These are phyloP conservation scores for Dovyalis caffra DNA, from an alignment of 345 rosid genomes.

Conservation along the genomic window DNA sequence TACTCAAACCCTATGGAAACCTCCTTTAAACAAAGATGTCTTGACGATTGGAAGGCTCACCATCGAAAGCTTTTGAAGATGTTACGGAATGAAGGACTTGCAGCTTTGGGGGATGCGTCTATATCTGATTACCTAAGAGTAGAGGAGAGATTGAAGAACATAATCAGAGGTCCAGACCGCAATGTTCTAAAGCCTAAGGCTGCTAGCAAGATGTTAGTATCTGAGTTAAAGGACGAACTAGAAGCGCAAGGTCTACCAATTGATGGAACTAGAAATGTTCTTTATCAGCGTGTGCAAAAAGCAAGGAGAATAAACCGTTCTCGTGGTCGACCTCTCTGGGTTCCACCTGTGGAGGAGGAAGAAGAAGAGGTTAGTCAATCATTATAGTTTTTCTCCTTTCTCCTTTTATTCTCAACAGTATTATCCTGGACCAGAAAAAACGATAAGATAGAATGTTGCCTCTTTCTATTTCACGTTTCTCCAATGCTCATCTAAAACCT, in stretches of 20 bases:
- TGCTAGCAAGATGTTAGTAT: slow-evolving; percentile 94
- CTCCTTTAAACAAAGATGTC: slow-evolving; percentile 88
- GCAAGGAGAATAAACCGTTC: slow-evolving; percentile 98
- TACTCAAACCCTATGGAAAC: slow-evolving; percentile 89
- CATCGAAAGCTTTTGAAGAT: slow-evolving; percentile 69
- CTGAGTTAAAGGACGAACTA: slow-evolving; percentile 90
- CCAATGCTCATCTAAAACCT: not conserved
- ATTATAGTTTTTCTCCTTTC: not conserved
- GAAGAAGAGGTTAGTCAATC: slow-evolving; percentile 75
- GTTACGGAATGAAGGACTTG: slow-evolving; percentile 74
- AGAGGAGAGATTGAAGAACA: slow-evolving; percentile 67
- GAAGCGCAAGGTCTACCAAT: slow-evolving; percentile 92
- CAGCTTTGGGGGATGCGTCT: slow-evolving; percentile 69
- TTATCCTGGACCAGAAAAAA: not conserved
- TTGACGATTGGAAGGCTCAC: slow-evolving; percentile 72
- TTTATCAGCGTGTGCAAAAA: slow-evolving; percentile 98
- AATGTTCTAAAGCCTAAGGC: slow-evolving; percentile 91
- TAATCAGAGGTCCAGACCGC: slow-evolving; percentile 75
- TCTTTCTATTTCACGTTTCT: not conserved
- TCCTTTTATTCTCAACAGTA: not conserved
- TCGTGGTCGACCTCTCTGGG: slow-evolving; percentile 98
- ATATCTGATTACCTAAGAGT: slow-evolving; percentile 82
- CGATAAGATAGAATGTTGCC: not conserved
- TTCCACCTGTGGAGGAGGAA: slow-evolving; percentile 92
- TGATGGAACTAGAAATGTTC: slow-evolving; percentile 97